Percentiles rank a stretch among this genome's conserved stretches.
Evolutionary conservation across 2,329 filamentous ascomycete genomes (phyloP).

Genomic region (Madurella mycetomatis): DNA sequence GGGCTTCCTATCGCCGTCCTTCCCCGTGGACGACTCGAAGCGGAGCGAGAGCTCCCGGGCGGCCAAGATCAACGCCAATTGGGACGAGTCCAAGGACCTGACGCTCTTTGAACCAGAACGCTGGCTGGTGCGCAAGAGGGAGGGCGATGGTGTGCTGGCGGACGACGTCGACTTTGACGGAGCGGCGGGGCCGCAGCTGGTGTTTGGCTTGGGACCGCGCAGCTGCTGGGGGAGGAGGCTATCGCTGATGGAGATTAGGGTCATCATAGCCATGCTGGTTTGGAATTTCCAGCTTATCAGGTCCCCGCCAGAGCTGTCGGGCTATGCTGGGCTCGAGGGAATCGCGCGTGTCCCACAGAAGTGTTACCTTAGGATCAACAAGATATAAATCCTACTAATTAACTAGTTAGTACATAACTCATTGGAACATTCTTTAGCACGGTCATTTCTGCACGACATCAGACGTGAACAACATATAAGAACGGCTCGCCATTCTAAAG

Average conservation of each 20-base stretch:
- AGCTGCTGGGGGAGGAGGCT: neutral
- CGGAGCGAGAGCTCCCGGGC: neutral
- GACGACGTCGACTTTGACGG: slow-evolving; percentile 1
- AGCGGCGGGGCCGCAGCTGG: neutral
- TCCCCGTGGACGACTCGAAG: neutral
- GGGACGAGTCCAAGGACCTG: neutral
- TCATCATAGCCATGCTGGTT: neutral
- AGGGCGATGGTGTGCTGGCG: neutral
- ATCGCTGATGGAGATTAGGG: slow-evolving; percentile 1
- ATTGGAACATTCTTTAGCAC: too few relatives aligned
- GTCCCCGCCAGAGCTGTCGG: neutral
- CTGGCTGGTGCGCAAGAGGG: neutral
- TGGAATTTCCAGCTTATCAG: neutral
- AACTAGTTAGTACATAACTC: too few relatives aligned
- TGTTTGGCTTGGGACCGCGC: neutral
- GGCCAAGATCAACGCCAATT: neutral
- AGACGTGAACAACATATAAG: too few relatives aligned
- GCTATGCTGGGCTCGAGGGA: neutral
- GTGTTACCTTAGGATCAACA: neutral
- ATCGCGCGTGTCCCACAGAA: neutral
- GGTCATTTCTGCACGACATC: too few relatives aligned
- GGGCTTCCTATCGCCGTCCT: neutral
- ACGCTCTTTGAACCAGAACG: neutral
- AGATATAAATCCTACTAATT: too few relatives aligned
- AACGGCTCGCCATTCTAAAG: too few relatives aligned